These are phyloP conservation scores for Tetradesmus obliquus DNA, from an alignment of 139 green algal genomes.

Conservation along the genomic window DNA sequence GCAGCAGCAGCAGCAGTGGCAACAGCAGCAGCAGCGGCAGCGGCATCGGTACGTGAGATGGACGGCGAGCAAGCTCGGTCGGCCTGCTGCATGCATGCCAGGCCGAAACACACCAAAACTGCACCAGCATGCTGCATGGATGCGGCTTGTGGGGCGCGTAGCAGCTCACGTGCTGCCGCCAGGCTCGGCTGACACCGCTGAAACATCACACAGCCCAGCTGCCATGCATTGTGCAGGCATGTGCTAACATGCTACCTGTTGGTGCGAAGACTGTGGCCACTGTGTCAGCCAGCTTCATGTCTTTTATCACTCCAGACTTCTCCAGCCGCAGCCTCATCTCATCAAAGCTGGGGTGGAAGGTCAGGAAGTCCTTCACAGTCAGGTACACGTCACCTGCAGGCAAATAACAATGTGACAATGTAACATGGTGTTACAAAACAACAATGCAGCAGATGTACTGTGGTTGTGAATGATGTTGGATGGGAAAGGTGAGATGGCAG, in stretches of 20 bases:
- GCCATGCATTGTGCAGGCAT: too few species aligned
- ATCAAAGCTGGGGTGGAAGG: neutral
- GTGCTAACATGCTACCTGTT: neutral
- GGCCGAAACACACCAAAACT: neutral
- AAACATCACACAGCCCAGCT: too few species aligned
- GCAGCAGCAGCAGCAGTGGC: neutral
- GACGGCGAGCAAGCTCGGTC: neutral
- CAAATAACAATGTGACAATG: neutral
- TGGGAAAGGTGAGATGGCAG: too few species aligned
- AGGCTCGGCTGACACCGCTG: too few species aligned
- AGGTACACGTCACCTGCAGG: constrained; percentile 26
- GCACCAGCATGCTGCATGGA: too few species aligned
- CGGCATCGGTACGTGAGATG: neutral
- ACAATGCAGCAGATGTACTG: too few species aligned
- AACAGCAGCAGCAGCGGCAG: neutral
- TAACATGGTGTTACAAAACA: neutral
- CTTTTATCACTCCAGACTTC: neutral
- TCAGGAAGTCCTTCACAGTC: neutral
- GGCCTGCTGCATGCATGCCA: neutral
- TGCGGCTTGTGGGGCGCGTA: too few species aligned
- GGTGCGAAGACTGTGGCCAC: constrained; percentile 15
- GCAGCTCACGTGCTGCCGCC: too few species aligned
- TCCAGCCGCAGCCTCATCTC: neutral
- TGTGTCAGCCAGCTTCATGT: neutral
- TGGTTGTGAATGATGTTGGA: too few species aligned